Evolutionary conservation across 805 yeast species (phyloP).

Genomic region (Sugiyamaella chiloensis): DNA sequence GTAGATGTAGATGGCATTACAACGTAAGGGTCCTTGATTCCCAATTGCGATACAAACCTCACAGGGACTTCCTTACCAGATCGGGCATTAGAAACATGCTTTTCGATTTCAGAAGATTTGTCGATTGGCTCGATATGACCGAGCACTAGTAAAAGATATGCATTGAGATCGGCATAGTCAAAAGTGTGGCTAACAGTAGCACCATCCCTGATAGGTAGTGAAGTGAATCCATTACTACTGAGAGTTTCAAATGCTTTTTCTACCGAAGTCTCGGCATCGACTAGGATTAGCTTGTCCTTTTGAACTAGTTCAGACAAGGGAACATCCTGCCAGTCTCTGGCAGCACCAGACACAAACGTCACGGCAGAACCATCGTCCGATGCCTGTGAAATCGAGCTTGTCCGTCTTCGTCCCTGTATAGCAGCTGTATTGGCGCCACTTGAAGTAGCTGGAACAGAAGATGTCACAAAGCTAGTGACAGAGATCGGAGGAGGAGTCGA

Average conservation of each 20-base stretch:
- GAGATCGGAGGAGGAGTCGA: slow-evolving; percentile 32
- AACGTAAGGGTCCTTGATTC: slow-evolving; percentile 85
- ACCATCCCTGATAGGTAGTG: slow-evolving; percentile 63
- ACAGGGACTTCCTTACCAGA: slow-evolving; percentile 90
- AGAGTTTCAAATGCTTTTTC: slow-evolving; percentile 86
- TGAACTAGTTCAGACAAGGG: slow-evolving; percentile 72
- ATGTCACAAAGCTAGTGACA: slow-evolving; percentile 3
- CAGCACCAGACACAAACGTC: slow-evolving; percentile 6
- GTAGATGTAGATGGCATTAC: slow-evolving; percentile 62
- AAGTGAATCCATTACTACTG: slow-evolving; percentile 68
- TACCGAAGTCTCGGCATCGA: slow-evolving; percentile 66
- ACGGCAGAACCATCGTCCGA: slow-evolving; percentile 13
- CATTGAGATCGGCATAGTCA: slow-evolving; percentile 87
- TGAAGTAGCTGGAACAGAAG: background rate
- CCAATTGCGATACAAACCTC: slow-evolving; percentile 75
- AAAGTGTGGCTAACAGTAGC: slow-evolving; percentile 51
- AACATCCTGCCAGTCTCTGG: slow-evolving; percentile 68
- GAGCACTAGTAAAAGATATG: slow-evolving; percentile 78
- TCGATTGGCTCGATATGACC: slow-evolving; percentile 51
- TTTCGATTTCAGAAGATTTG: slow-evolving; percentile 26
- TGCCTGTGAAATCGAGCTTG: slow-evolving; percentile 9
- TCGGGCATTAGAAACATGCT: slow-evolving; percentile 61
- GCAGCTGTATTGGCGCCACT: slow-evolving; percentile 1
- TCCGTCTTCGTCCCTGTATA: slow-evolving; percentile 10
- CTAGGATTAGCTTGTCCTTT: slow-evolving; percentile 67